Evolutionary conservation across 2,329 filamentous ascomycete genomes (phyloP), one percentile per base, ranked within the genome.

Genomic region (Cyclaneusma minus): DNA sequence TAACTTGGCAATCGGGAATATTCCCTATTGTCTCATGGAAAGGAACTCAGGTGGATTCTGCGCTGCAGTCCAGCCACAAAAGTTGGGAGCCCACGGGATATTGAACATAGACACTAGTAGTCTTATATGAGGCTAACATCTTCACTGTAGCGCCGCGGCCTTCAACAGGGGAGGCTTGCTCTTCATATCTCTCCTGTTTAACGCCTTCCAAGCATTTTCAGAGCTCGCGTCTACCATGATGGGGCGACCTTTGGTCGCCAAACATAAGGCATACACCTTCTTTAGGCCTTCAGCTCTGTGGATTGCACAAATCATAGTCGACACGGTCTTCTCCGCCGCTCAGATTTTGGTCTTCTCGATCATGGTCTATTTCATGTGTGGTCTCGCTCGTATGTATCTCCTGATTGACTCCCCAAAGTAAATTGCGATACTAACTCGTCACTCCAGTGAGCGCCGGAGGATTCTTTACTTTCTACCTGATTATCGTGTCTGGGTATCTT

Each of bases 201-300:
- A 87, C 47, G 77, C 78, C n/a, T 87, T 91, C 50, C 74, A 83
- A 43, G 79, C 82, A 13, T 85, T 89, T 44, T 68, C 75, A 0
- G 82, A 91, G 48, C 53, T 92, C 0, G 76, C 64, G 0, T 62
- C 64, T 7, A 78, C 76, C 2, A 87, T 89, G 78, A 54, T 73
- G 10, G 80, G 76, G 1, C 64, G 83, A 6, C 63, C 73, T 0
- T 78, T 91, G 19, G 65, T 91, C 33, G 82, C 84, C 47, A 91
- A 89, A 47, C 83, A 91, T 49, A 72, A 76, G 30, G 74, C 78
- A 0, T 91, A 82, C 39, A 77, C 81, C 0, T 87, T 91, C 44
- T 77, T 89, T 46, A 64, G 80, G 17, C 83, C 83, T 0, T 83
- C 78, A 0, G 80, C 82, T 0, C 54, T 89, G 1, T 89, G 80